Evolutionary conservation across 805 yeast genomes (phyloP), one percentile per base, ranked within the genome.

Genomic region (Priceomyces melissophilus): DNA sequence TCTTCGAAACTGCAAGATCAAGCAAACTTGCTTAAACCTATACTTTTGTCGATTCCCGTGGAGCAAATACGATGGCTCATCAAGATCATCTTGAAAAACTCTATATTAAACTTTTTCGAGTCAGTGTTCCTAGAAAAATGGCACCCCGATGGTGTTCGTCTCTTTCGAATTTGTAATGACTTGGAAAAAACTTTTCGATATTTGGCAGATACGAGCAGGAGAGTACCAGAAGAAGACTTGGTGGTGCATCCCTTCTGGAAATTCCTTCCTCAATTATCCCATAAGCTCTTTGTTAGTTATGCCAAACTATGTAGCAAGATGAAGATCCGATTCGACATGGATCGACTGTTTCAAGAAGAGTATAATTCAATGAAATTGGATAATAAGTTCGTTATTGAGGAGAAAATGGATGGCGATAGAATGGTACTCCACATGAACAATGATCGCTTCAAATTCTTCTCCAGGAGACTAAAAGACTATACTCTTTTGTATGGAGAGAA

Each of bases 371-470:
- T 44, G 28, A 40, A 41, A 2, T 35, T 57, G 5, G 52, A 48
- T 13, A 53, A 51, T 28, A 52, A 58, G 33, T 87, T 88, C 52
- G 74, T 72, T 39, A 78, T 91, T 8, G 98, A 91, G 54, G 97
- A 91, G 57, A 91, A 91, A 57, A 75, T 89, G 65, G 97, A 91
- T 60, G 99, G 98, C 2, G 97, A 91, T 59, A 65, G 99, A 49
- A 79, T 87, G 51, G 82, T 87, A 40, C 49, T 89, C 35, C 99
- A 91, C 57, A 78, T 80, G 65, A 58, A 67, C 32, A 63, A 63
- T 38, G 53, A 47, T 2, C 50, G 49, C 4, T 76, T 75, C 55
- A 68, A 67, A 45, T 82, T 72, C 54, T 82, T 60, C 54, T 80
- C 87, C 38, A 71, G 96, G 49, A 74, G 80, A 35, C 84, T 85